These are phyloP conservation scores for Neurospora tetrasperma DNA, from an alignment of 495 filamentous ascomycete species.

Conservation along the genomic window DNA sequence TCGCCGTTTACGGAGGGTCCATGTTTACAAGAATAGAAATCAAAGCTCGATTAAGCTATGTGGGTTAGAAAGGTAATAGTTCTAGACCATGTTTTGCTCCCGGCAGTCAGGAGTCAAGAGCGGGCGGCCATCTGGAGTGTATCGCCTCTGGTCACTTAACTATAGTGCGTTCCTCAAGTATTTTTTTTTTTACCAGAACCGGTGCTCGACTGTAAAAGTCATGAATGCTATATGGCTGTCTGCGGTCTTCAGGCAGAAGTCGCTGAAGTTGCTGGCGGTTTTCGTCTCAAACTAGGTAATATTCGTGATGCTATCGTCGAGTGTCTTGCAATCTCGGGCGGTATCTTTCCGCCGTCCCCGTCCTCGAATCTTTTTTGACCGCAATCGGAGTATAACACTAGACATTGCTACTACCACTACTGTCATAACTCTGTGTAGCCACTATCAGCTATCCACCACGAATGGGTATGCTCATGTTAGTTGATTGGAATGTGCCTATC, in stretches of 20 bases:
- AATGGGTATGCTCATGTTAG: not conserved
- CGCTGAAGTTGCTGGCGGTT: not conserved
- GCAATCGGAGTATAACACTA: not conserved
- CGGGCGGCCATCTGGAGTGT: not conserved
- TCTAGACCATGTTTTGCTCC: not conserved
- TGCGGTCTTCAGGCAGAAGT: no score
- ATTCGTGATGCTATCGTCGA: not conserved
- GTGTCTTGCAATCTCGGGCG: not conserved
- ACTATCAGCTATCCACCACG: not conserved
- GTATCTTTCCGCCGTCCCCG: not conserved
- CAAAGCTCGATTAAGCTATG: not conserved
- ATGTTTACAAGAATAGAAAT: not conserved
- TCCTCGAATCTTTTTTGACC: not conserved
- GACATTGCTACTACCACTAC: not conserved
- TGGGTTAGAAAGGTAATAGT: not conserved
- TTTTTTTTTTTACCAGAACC: no score
- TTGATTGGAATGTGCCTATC: not conserved
- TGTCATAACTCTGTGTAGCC: not conserved
- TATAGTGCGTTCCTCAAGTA: not conserved
- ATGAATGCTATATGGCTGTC: no score
- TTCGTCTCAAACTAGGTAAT: not conserved
- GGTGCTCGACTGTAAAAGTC: no score
- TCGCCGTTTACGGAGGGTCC: not conserved
- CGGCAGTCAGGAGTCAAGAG: not conserved
- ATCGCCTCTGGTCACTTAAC: not conserved